These are phyloP conservation scores for Yamadazyma diospyri DNA, from an alignment of 1,139 yeast species.

Conservation along the genomic window DNA sequence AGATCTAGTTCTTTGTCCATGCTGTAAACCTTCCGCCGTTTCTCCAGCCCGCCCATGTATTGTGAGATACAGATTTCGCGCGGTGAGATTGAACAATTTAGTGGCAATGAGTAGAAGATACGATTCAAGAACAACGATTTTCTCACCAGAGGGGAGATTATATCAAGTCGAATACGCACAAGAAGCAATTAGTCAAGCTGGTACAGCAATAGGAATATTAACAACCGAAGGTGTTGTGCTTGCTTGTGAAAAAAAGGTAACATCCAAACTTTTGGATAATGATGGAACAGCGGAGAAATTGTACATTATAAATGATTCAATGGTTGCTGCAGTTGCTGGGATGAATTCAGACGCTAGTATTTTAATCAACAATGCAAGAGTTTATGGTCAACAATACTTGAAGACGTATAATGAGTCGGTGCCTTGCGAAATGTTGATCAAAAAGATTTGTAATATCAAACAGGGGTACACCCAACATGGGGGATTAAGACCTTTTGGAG, in stretches of 20 bases:
- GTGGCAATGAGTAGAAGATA: slow-evolving; percentile 46
- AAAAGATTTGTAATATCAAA: slow-evolving; percentile 85
- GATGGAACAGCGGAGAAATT: slow-evolving; percentile 92
- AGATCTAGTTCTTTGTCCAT: slow-evolving; percentile 33
- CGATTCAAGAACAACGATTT: slow-evolving; percentile 98
- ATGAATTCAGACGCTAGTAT: slow-evolving; percentile 97
- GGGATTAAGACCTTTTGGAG: slow-evolving; percentile 98
- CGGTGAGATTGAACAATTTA: neutral
- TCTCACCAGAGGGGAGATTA: slow-evolving; percentile 97
- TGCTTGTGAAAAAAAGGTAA: slow-evolving; percentile 94
- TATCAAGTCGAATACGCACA: slow-evolving; percentile 96
- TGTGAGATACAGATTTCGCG: neutral
- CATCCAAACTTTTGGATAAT: slow-evolving; percentile 87
- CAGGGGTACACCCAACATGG: slow-evolving; percentile 99
- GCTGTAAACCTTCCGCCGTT: slow-evolving; percentile 5
- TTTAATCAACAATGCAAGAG: slow-evolving; percentile 83
- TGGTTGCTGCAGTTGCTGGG: slow-evolving; percentile 96
- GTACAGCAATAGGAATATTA: slow-evolving; percentile 94
- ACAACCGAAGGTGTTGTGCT: slow-evolving; percentile 91
- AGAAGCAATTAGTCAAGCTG: slow-evolving; percentile 97
- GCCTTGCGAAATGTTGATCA: slow-evolving; percentile 87
- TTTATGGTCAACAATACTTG: slow-evolving; percentile 78
- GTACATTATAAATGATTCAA: slow-evolving; percentile 76
- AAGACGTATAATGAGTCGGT: slow-evolving; percentile 86
- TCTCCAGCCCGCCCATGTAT: slow-evolving; percentile 2